Evolutionary conservation across 1,284 basidiomycete genomes (phyloP), one percentile per base, ranked within the genome.

Genomic region (Moesziomyces parantarcticus): DNA sequence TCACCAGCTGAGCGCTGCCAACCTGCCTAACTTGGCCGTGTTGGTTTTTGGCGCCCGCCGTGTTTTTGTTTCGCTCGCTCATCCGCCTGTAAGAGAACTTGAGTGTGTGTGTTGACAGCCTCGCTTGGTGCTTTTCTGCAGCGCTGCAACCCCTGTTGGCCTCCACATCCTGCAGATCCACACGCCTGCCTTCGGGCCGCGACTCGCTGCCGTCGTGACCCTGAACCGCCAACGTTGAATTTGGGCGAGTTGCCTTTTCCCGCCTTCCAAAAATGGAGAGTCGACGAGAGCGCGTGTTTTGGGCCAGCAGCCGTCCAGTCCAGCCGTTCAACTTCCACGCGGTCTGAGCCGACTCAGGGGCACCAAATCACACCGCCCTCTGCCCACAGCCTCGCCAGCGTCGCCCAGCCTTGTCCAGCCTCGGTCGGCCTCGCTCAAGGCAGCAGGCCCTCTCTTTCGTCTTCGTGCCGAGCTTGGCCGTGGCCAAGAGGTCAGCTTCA

Each of bases 321-420:
- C 16, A 8, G 13, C 45, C 2, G 22, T 23, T 36, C 18, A 20
- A n/a, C 16, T 18, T 40, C 39, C 36, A 41, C 21, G 26, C 26
- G 25, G 23, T 41, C 36, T 7, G 21, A 34, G 48, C 48, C 34
- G 39, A 41, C 25, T 50, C 40, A 50, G 49, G 49, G 49, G 49
- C 49, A 39, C 16, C 16, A 39, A 20, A 21, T n/a, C 29, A 10
- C 26, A 48, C 20, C 20, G 47, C 47, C 26, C 22, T n/a, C n/a
- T 9, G 32, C 26, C 10, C 32, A 10, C 29, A 32, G 29, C 29
- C 29, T n/a, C n/a, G n/a, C n/a, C n/a, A n/a, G 29, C 29, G 10
- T 13, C 29, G 29, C 29, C 4, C 13, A 23, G 47, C 26, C 10
- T 13, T 36, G 11, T 32, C 47, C 36, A 39, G 16, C 36, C 36